These are phyloP conservation scores for Penicillium sp. DNA, from an alignment of 2,329 filamentous ascomycete genomes.

Conservation along the genomic window DNA sequence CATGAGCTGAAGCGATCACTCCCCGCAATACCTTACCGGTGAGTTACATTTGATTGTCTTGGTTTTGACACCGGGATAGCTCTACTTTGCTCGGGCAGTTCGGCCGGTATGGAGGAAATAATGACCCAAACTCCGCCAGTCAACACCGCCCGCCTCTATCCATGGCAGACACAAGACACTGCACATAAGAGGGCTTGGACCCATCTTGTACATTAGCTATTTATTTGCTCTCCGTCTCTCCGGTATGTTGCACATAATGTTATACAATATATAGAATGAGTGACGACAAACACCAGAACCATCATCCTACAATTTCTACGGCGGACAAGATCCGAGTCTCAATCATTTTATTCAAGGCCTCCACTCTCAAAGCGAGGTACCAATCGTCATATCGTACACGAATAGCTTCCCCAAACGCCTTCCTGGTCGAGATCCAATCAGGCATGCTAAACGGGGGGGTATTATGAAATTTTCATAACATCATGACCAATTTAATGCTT, in stretches of 20 bases:
- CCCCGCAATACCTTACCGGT: not conserved
- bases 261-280: not conserved
- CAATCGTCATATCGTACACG: constrained; percentile 64
- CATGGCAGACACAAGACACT: not conserved
- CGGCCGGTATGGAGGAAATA: not conserved
- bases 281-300: not conserved
- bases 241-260: constrained; percentile 2
- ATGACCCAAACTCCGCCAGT: not conserved
- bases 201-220: constrained; percentile 3
- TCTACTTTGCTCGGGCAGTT: not conserved
- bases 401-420: constrained; percentile 92
- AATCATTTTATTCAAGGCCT: not conserved
- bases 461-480: constrained; percentile 6
- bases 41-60: not conserved
- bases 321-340: not conserved
- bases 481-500: constrained; percentile 25
- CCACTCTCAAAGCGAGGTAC: constrained; percentile 5
- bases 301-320: not conserved
- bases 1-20: not conserved
- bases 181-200: not conserved
- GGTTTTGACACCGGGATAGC: not conserved
- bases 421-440: constrained; percentile 40
- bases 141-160: not conserved
- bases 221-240: not conserved
- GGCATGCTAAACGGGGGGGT: not conserved